Conservation (phyloP, 106 monocot species). For the Alisma plantagoaquatica region DNA sequence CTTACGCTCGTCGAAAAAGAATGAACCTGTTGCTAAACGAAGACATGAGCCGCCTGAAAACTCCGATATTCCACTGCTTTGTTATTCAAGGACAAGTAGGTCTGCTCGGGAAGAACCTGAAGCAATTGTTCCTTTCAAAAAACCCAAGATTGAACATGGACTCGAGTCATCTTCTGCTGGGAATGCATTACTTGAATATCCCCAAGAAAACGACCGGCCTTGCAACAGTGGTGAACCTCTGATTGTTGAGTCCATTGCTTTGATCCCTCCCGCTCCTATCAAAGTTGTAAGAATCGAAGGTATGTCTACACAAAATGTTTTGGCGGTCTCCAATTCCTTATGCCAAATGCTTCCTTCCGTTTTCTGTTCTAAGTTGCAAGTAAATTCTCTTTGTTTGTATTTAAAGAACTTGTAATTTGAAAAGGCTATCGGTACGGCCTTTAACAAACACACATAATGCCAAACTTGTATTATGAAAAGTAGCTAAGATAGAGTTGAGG, state of each 20-base stretch:
- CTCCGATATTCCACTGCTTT: not conserved
- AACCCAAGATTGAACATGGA: conserved; percentile 21
- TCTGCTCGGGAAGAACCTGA: no score
- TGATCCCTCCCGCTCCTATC: conserved; percentile 8
- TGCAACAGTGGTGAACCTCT: not conserved
- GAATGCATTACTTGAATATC: not conserved
- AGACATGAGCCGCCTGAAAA: conserved; percentile 6
- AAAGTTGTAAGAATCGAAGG: conserved; percentile 1
- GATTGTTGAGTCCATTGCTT: conserved; percentile 22
- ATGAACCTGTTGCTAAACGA: not conserved
- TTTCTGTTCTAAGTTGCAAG: no score
- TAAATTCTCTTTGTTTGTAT: no score
- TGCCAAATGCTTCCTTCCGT: no score
- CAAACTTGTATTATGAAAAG: no score
- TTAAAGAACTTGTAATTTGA: no score
- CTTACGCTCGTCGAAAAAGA: not conserved
- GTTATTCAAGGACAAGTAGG: no score
- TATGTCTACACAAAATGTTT: conserved; percentile 4
- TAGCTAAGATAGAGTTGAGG: no score
- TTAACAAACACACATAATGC: no score
- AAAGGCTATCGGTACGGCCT: no score
- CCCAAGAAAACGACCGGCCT: not conserved
- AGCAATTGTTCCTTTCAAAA: conserved; percentile 6
- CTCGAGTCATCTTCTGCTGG: not conserved
- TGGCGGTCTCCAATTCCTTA: not conserved